Base-by-base conservation (phyloP, 2,329 filamentous ascomycete species). In the Monosporascus sp. region DNA sequence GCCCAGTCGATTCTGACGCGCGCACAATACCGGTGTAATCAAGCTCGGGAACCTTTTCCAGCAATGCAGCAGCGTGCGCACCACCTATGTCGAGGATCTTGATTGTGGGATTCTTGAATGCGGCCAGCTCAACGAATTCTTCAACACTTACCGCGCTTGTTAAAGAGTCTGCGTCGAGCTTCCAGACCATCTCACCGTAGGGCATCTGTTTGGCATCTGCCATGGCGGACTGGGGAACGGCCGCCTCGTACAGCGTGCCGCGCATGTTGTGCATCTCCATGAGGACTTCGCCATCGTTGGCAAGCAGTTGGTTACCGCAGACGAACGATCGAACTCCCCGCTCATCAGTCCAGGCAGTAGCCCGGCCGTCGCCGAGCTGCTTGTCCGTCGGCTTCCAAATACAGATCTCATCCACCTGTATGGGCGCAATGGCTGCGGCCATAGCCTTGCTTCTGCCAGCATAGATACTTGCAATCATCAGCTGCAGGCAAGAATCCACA, bases 401-500 rank as follows among this genome's bases (percentile, higher is more conserved):
- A 22, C 57, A 55, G 1, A 69, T 46, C 49, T 65, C 58, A n/a
- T 65, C 65, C 8, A 62, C 51, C 20, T 54, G 53, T 18, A 65
- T 49, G 1, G 70, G 70, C 6, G 72, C 62, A 2, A 65, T 60
- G 20, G 65, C 69, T 42, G 57, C 64, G 1, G 57, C 48, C 62
- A 72, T 68, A 17, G 55, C 62, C 6, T 58, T 65, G 22, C 56
- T 51, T 2, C 59, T 56, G 3, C 67, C 67, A 0, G 62, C 57
- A 36, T 68, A 59, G 37, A 68, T 62, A n/a, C 67, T 60, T 2
- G 59, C 62, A 39, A 68, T 68, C 11, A 60, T 54, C 6, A 71
- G 61, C 44, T 73, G 71, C 4, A 73, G 54, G 18, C 54, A 56
- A n/a, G 62, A 61, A 54, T 77, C 73, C 15, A 76, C 62, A 15